Evolutionary conservation across 306 rosid genomes (phyloP).

Genomic region (Erythrophleum fordii): DNA sequence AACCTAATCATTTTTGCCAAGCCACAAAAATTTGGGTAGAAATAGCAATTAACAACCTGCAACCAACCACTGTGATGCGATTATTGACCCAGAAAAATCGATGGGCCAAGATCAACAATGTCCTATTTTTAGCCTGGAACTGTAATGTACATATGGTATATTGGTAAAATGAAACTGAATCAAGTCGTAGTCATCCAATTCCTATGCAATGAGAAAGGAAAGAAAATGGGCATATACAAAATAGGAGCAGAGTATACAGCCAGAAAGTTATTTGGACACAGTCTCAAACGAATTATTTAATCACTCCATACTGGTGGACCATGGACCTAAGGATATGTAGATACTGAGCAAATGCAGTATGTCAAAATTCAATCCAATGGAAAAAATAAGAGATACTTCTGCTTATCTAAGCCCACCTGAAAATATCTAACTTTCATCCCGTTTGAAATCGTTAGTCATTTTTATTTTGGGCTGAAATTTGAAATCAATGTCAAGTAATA

Average conservation of each 20-base stretch:
- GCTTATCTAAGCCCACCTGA: background rate
- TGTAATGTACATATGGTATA: background rate
- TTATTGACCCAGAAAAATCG: slow-evolving; percentile 7
- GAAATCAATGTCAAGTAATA: too few species aligned
- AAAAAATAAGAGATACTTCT: background rate
- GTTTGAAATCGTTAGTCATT: slow-evolving; percentile 25
- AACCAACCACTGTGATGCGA: slow-evolving; percentile 12
- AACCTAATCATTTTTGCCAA: background rate
- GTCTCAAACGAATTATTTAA: background rate
- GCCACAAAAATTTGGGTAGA: slow-evolving; percentile 5
- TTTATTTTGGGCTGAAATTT: too few species aligned
- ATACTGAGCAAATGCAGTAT: background rate
- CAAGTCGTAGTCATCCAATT: slow-evolving; percentile 11
- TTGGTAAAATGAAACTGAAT: background rate
- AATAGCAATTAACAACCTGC: slow-evolving; percentile 18
- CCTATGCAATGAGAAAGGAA: background rate
- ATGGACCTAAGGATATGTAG: slow-evolving; percentile 27
- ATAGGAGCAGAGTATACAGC: background rate
- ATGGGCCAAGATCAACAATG: background rate
- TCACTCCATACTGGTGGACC: slow-evolving; percentile 23
- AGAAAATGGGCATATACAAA: background rate
- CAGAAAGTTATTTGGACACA: background rate
- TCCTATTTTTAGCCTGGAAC: background rate
- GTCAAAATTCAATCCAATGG: slow-evolving; percentile 12
- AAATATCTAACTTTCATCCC: slow-evolving; percentile 10